phyloP scores from a whole-genome alignment of 768 basidiomycete species.

The Pholiota molesta region DNA sequence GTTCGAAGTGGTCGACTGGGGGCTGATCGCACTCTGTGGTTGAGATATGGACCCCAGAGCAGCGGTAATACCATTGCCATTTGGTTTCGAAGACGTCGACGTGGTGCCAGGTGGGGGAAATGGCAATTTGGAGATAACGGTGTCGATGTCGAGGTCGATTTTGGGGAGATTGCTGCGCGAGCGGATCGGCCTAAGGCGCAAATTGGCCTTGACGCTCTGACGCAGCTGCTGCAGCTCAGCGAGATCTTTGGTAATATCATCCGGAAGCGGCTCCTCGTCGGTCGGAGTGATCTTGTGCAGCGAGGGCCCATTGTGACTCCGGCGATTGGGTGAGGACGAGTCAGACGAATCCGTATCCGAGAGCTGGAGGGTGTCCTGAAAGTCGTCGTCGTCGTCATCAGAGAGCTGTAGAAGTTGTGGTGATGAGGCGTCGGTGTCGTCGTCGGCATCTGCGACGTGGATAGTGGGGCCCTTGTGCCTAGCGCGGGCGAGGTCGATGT shows the following conservation, averaged over 20 bases:
- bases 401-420: conserved; percentile 18
- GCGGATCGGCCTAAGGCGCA: conserved; percentile 77
- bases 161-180: conserved; percentile 57
- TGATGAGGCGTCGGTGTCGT: conserved; percentile 20
- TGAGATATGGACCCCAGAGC: conserved; percentile 24
- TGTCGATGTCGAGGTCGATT: conserved; percentile 30
- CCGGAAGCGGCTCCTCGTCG: conserved; percentile 42
- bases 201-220: conserved; percentile 73
- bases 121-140: conserved; percentile 29
- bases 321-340: conserved; percentile 30
- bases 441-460: conserved; percentile 33
- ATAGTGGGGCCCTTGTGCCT: conserved; percentile 34
- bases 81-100: conserved; percentile 15
- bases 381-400: conserved; percentile 39
- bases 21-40: conserved; percentile 25
- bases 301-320: conserved; percentile 21
- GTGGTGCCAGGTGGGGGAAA: conserved; percentile 13
- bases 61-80: conserved; percentile 3
- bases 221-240: conserved; percentile 70
- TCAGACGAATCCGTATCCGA: conserved; percentile 40
- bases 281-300: conserved; percentile 34
- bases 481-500: conserved; percentile 46
- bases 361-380: conserved; percentile 42
- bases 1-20: conserved; percentile 30
- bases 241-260: conserved; percentile 71